Conservation (phyloP, 345 rosid species). For the Turnera subulata region DNA sequence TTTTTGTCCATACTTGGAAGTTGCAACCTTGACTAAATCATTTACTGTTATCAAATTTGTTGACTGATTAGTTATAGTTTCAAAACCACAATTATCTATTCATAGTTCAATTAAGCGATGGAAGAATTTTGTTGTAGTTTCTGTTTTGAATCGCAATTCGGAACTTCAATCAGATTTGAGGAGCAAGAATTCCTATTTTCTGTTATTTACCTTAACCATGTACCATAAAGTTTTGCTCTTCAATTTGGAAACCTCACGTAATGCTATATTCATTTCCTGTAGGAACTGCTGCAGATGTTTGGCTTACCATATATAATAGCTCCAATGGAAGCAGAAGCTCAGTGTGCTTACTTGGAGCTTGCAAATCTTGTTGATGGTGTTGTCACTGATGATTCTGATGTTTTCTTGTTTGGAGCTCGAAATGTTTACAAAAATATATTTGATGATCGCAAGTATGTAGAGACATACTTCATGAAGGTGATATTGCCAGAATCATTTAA, state of each 20-base stretch:
- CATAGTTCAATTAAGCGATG: background rate
- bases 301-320: slow-evolving; percentile 95
- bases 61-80: background rate
- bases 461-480: slow-evolving; percentile 91
- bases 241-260: background rate
- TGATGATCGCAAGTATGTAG: slow-evolving; percentile 96
- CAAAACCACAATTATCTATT: background rate
- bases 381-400: slow-evolving; percentile 97
- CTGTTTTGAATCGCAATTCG: slow-evolving; percentile 6
- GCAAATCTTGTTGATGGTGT: slow-evolving; percentile 88
- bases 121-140: background rate
- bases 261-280: background rate
- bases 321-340: slow-evolving; percentile 99
- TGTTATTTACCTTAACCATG: background rate
- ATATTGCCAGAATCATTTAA: slow-evolving; percentile 11
- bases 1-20: slow-evolving; percentile 17
- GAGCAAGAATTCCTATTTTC: background rate
- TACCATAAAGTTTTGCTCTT: background rate
- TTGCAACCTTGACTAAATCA: background rate
- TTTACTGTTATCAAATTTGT: background rate
- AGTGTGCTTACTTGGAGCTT: slow-evolving; percentile 88
- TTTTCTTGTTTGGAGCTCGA: slow-evolving; percentile 82
- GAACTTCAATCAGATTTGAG: background rate
- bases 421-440: slow-evolving; percentile 94
- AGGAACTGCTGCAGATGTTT: slow-evolving; percentile 98